Evolutionary conservation across 2,329 filamentous ascomycete genomes (phyloP), one percentile per base, ranked within the genome.

Genomic region (Helotiales sp.): DNA sequence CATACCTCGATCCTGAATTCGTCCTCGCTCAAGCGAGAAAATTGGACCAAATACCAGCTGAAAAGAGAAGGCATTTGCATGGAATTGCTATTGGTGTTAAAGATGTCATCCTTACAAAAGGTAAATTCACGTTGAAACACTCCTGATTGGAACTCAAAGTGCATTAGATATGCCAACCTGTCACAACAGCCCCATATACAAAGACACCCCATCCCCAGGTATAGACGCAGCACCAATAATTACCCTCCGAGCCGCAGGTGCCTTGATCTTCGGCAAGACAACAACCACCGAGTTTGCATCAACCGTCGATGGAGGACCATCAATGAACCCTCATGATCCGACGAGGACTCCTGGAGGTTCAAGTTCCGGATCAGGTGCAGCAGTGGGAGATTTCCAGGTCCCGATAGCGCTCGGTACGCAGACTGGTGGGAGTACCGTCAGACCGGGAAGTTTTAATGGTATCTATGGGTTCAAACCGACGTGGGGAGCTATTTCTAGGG

Each of bases 391-490:
- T 61, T 31, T 30, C 12, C 38, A 64, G 56, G 61, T 79, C 0
- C 83, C 85, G 0, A 65, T 89, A 10, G 79, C 74, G 0, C 72
- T 90, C 0, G 87, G 85, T 0, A 87, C 86, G 0, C 86, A 90
- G 66, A 90, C 86, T 0, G 83, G 81, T 2, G 87, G 87, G 0
- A 86, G 82, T 58, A 82, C 77, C 0, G 82, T 90, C 44, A 79
- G 86, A 0, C 87, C 87, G 0, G 86, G 76, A 0, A 84, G 84
- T 0, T 90, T 82, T 72, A 87, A 83, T 59, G 86, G 86, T 5
- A 76, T 85, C 4, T 89, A 84, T 56, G 85, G 77, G 0, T 74
- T 88, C 54, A 89, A 89, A 67, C 85, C 86, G 1, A 89, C 85
- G 0, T 88, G 84, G 83, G 81, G 81, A 54, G 72, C 82, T 0